Evolutionary conservation across 805 yeast species (phyloP), one percentile per base, ranked within the genome.

Genomic region (Pichia rugopelliculosa): DNA sequence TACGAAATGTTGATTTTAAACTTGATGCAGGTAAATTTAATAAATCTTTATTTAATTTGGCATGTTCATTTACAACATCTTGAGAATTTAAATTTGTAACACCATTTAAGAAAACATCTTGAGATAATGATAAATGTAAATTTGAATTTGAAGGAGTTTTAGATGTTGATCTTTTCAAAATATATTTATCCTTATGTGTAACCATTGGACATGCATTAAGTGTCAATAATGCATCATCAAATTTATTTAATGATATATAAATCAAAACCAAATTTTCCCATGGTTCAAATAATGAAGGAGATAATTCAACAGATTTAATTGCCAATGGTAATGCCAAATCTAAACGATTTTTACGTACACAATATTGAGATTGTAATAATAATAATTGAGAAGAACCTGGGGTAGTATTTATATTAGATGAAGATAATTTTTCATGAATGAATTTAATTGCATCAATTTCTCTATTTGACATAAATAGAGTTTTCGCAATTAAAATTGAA

Each of bases 121-220:
- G 69, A 3, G 95, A 93, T 38, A 83, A 69, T 0, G 95, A 95
- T 38, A 86, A 69, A 64, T 86, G 95, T 55, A 86, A 65, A 48
- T 74, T 76, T 4, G 77, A 79, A 18, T 70, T 60, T 23, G 66
- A 64, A 20, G 80, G 74, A 7, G 50, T 25, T 17, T 39, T 18
- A 9, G 47, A 36, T 1, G 30, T 26, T 23, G 27, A 36, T 57
- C 93, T 70, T 59, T 75, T 78, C 56, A 84, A 71, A 21, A 73
- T 70, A 60, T 71, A 84, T 52, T 76, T 76, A 56, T 85, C 93
- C 59, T 79, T 82, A 57, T 80, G 79, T 11, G 84, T 77, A 46
- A 81, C 81, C 88, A 86, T 84, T 22, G 95, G 95, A 58, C 90
- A 84, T 15, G 91, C 80, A 57, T 86, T 86, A 54, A 86, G 70